Percentiles rank a stretch among this genome's conserved stretches.
These are phyloP conservation scores for Gnomoniopsis sp. DNA, from an alignment of 2,329 filamentous ascomycete genomes.

Conservation along the genomic window DNA sequence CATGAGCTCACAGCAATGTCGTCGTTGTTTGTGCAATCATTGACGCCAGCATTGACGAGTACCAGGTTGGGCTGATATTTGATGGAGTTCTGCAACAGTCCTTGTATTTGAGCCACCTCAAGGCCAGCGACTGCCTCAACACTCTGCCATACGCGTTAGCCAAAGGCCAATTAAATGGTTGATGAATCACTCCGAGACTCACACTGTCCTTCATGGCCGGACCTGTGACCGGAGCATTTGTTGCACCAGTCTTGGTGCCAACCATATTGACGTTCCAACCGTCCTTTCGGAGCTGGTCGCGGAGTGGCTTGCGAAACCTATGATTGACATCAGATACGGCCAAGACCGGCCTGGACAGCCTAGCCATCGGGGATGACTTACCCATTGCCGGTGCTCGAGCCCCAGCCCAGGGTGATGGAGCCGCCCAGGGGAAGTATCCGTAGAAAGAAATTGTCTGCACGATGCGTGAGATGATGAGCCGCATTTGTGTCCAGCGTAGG, in stretches of 20 bases:
- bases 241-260: slow-evolving; percentile 19
- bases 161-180: neutral
- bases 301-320: slow-evolving; percentile 22
- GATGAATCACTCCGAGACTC: neutral
- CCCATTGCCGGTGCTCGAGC: neutral
- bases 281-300: slow-evolving; percentile 21
- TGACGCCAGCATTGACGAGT: slow-evolving; percentile 30
- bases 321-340: neutral
- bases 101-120: slow-evolving; percentile 17
- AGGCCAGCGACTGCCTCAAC: slow-evolving; percentile 11
- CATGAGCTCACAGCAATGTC: slow-evolving; percentile 22
- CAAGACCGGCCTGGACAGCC: neutral
- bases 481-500: too few relatives aligned
- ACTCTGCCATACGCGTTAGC: too few relatives aligned
- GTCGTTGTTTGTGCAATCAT: slow-evolving; percentile 23
- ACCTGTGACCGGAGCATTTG: neutral
- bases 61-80: slow-evolving; percentile 22
- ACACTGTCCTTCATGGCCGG: slow-evolving; percentile 25
- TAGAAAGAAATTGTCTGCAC: too few relatives aligned
- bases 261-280: slow-evolving; percentile 27
- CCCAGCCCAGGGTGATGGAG: neutral
- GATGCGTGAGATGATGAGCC: too few relatives aligned
- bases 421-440: neutral
- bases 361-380: neutral
- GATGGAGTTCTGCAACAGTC: neutral